These are phyloP conservation scores for Podila clonocystis DNA, from an alignment of 192 early-diverging fungal species.

Conservation along the genomic window DNA sequence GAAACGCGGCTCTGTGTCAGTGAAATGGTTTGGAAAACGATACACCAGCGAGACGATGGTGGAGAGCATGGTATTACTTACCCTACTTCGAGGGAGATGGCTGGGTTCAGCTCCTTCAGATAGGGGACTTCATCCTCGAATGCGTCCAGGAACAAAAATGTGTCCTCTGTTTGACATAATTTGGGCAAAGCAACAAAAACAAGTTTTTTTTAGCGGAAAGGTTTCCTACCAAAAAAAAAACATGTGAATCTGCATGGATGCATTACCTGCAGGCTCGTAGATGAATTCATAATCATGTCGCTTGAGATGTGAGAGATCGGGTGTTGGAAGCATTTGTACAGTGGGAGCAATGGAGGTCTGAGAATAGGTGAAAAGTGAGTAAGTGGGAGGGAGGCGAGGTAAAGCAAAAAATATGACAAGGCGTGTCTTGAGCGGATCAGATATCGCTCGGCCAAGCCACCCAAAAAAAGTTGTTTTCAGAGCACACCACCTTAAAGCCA, in stretches of 20 bases:
- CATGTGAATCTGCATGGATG: conserved; percentile 16
- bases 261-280: conserved; percentile 86
- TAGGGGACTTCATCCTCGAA: conserved; percentile 79
- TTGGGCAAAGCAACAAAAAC: neutral
- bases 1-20: no score
- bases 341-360: no score
- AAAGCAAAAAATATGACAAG: no score
- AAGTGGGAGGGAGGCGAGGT: no score
- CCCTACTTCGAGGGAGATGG: conserved; percentile 90
- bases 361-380: no score
- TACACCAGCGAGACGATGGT: neutral
- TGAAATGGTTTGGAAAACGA: neutral
- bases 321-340: conserved; percentile 73
- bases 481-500: no score
- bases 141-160: conserved; percentile 91
- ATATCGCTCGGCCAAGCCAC: no score
- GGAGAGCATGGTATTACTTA: conserved; percentile 22
- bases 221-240: neutral
- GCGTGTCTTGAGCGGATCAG: no score
- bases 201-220: neutral
- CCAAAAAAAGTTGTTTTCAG: no score
- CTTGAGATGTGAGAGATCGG: conserved; percentile 78
- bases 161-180: conserved; percentile 76
- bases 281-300: conserved; percentile 71
- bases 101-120: conserved; percentile 65